Evolutionary conservation across 352 stramenopile species (phyloP), one percentile per base, ranked within the genome.

Genomic region (Thalassiosira sp.): DNA sequence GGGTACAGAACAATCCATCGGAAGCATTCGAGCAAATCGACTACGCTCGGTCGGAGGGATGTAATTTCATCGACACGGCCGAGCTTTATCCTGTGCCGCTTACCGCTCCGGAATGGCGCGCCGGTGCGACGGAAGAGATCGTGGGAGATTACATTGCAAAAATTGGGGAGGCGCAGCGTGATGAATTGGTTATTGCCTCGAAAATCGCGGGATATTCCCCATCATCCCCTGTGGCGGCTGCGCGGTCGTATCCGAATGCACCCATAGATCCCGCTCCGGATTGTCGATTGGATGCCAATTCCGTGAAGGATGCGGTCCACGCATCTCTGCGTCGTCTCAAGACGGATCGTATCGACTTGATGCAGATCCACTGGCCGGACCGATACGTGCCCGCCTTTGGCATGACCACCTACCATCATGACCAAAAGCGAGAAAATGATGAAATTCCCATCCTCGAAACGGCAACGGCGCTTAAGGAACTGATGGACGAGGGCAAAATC

Each of bases 21-120:
- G 78, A 89, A 43, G 79, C 85, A 24, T 74, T 79, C 56, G 62
- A 71, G 52, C 79, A 89, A 58, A 59, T 92, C 13, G 74, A 90
- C 51, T 74, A 86, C 27, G 85, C 87, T 22, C 81, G 69, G 10
- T 76, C 87, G 22, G 54, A 80, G 40, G 87, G 82, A 35, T 71
- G 89, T 25, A 92, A 92, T 61, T 92, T 92, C 54, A 86, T 92
- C 13, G 86, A 92, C 62, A 90, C 85, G 10, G 81, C 85, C 18
- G 87, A 92, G 46, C 63, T 89, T 18, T 92, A 92, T 37, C 87
- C 87, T 5, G 83, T 92, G 13, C 87, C 82, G 11, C 46, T 80
- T 6, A 78, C 77, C 10, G 43, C 27, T 22, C 31, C 59, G 5
- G 78, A 88, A 27, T 89, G 79, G 7, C 24, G 58, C n/a, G 76